These are phyloP conservation scores for Aegle marmelos DNA, from an alignment of 345 rosid species.

Conservation along the genomic window DNA sequence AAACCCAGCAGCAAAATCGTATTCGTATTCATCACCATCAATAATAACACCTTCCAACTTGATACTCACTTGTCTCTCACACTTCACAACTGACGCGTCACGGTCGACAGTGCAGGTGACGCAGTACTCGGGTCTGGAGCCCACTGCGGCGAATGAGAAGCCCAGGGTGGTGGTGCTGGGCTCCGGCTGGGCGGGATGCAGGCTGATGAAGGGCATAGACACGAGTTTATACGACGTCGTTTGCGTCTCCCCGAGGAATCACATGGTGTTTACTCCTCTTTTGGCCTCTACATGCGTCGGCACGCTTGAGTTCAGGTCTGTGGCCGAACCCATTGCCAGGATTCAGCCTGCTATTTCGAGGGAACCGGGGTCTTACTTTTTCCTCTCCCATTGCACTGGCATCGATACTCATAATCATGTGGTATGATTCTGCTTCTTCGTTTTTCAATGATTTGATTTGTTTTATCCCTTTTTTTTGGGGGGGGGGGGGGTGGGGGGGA, in stretches of 20 bases:
- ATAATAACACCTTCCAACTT: not conserved
- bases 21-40: not conserved
- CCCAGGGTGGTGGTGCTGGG: constrained; percentile 89
- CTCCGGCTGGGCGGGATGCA: constrained; percentile 94
- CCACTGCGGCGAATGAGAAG: constrained; percentile 60
- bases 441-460: not conserved
- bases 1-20: constrained; percentile 11
- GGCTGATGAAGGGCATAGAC: constrained; percentile 78
- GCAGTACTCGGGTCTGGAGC: constrained; percentile 40
- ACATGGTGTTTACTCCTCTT: constrained; percentile 91
- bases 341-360: constrained; percentile 84
- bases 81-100: constrained; percentile 29
- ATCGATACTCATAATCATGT: constrained; percentile 54
- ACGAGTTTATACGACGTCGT: constrained; percentile 72
- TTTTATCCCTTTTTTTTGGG: not conserved
- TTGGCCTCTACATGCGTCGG: constrained; percentile 97
- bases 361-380: constrained; percentile 72
- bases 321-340: constrained; percentile 79
- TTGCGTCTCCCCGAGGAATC: constrained; percentile 82
- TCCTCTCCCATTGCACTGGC: constrained; percentile 62
- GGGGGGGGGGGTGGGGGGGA: too few relatives aligned
- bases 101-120: not conserved
- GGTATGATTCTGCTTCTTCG: constrained; percentile 27
- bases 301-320: constrained; percentile 90
- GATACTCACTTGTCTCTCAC: constrained; percentile 26